Evolutionary conservation across 2,329 filamentous ascomycete species (phyloP).

Genomic region (Alternaria sp.): DNA sequence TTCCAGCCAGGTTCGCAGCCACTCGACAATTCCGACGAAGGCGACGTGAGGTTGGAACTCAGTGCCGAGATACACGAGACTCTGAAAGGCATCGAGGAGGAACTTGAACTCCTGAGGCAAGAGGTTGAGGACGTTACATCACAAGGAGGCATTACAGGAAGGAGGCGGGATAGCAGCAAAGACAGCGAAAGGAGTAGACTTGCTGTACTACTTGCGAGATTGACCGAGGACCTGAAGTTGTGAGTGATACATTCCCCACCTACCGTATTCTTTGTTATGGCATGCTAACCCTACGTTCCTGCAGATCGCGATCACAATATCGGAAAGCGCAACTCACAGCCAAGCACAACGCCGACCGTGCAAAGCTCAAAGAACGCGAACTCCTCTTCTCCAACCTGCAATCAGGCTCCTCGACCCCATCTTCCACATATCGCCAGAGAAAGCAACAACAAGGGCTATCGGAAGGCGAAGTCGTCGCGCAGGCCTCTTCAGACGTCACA

Average conservation of each 20-base stretch:
- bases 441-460: constrained; percentile 61
- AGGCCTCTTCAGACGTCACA: constrained; percentile 84
- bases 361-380: constrained; percentile 78
- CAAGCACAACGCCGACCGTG: constrained; percentile 74
- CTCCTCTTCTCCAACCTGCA: constrained; percentile 73
- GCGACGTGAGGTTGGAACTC: constrained; percentile 73
- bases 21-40: constrained; percentile 63
- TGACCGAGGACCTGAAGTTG: constrained; percentile 75
- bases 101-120: constrained; percentile 79
- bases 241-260: constrained; percentile 50
- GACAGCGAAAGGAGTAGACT: constrained; percentile 71
- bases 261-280: too few relatives aligned
- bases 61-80: constrained; percentile 79
- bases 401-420: constrained; percentile 47
- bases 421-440: constrained; percentile 45
- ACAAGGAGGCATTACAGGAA: constrained; percentile 39
- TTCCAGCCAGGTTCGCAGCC: constrained; percentile 68
- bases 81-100: constrained; percentile 79
- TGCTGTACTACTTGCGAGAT: constrained; percentile 68
- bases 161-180: constrained; percentile 58
- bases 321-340: constrained; percentile 82
- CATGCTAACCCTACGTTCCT: constrained; percentile 5
- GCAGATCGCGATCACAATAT: constrained; percentile 69
- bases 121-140: constrained; percentile 74
- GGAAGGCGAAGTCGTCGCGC: constrained; percentile 74